A percentile compares a stretch with the other conserved stretches of the same genome.
These are phyloP conservation scores for Piloderma croceum DNA, from an alignment of 768 basidiomycete species.

Conservation along the genomic window DNA sequence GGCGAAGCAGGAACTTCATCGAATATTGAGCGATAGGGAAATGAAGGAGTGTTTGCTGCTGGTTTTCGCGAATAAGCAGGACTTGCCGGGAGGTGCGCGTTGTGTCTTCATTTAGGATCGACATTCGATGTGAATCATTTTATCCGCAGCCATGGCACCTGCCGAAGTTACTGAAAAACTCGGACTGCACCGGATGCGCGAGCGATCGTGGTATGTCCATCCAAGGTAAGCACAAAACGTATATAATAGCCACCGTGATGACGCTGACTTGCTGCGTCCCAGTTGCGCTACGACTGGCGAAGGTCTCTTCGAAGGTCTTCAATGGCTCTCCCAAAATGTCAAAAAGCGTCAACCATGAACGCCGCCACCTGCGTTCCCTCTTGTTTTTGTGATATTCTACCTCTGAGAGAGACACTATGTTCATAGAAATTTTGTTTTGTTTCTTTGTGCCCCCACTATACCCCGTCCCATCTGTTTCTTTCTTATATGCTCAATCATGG, in stretches of 20 bases:
- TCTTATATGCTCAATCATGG: conserved; percentile 24
- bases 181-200: conserved; percentile 92
- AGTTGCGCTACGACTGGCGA: conserved; percentile 97
- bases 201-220: conserved; percentile 98
- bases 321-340: conserved; percentile 96
- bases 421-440: conserved; percentile 18
- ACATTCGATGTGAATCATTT: conserved; percentile 1
- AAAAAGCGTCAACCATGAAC: conserved; percentile 80
- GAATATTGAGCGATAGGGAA: conserved; percentile 93
- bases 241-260: not conserved
- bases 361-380: conserved; percentile 8
- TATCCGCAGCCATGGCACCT: conserved; percentile 85
- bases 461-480: conserved; percentile 29
- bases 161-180: conserved; percentile 98
- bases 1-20: conserved; percentile 91
- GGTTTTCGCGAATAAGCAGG: conserved; percentile 99
- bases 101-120: not conserved
- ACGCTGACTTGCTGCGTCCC: conserved; percentile 4
- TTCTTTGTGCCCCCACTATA: conserved; percentile 19
- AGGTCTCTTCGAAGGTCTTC: conserved; percentile 93
- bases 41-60: conserved; percentile 97
- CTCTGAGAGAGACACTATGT: conserved; percentile 7
- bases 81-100: conserved; percentile 85
- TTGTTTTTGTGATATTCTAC: conserved; percentile 12
- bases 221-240: conserved; percentile 62